A percentile compares a stretch with the other conserved stretches of the same genome.
Conservation (phyloP, 805 yeast species). For the Schwanniomyces vanrijiae region DNA sequence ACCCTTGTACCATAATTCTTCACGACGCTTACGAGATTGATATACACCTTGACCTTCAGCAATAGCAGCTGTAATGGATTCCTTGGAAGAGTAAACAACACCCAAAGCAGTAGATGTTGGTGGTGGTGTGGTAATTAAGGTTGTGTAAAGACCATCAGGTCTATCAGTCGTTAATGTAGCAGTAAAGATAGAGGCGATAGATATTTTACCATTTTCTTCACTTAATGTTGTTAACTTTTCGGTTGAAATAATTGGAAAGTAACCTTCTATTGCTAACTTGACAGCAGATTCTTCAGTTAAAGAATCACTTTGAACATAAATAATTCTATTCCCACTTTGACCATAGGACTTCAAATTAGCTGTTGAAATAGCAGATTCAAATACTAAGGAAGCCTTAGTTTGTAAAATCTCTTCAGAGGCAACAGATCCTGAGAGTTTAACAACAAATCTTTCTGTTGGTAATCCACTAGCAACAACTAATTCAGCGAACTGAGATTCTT, state of each 20-base stretch:
- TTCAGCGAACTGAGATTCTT: slow-evolving; percentile 23
- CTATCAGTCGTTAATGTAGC: slow-evolving; percentile 74
- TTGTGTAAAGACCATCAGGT: slow-evolving; percentile 79
- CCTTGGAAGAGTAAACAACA: slow-evolving; percentile 83
- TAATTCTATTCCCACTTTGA: slow-evolving; percentile 27
- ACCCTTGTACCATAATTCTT: slow-evolving; percentile 96
- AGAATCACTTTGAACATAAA: slow-evolving; percentile 19
- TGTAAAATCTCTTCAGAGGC: slow-evolving; percentile 5
- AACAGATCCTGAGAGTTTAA: slow-evolving; percentile 17
- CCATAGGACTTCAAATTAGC: slow-evolving; percentile 16
- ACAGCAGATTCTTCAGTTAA: slow-evolving; percentile 22
- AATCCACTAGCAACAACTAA: slow-evolving; percentile 46
- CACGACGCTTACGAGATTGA: slow-evolving; percentile 74
- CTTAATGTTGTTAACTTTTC: slow-evolving; percentile 22
- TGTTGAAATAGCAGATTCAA: slow-evolving; percentile 13
- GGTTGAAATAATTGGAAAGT: slow-evolving; percentile 28
- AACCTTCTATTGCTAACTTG: slow-evolving; percentile 28
- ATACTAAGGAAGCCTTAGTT: slow-evolving; percentile 24
- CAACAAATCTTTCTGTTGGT: slow-evolving; percentile 48
- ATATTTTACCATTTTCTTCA: slow-evolving; percentile 20
- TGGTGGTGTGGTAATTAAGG: slow-evolving; percentile 76
- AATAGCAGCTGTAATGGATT: slow-evolving; percentile 80
- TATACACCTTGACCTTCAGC: slow-evolving; percentile 85
- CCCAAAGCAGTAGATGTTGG: slow-evolving; percentile 61
- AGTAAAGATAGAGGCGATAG: slow-evolving; percentile 47